Evolutionary conservation across 2,329 filamentous ascomycete genomes (phyloP), one percentile per base, ranked within the genome.

Genomic region (Fusarium nematophilum): DNA sequence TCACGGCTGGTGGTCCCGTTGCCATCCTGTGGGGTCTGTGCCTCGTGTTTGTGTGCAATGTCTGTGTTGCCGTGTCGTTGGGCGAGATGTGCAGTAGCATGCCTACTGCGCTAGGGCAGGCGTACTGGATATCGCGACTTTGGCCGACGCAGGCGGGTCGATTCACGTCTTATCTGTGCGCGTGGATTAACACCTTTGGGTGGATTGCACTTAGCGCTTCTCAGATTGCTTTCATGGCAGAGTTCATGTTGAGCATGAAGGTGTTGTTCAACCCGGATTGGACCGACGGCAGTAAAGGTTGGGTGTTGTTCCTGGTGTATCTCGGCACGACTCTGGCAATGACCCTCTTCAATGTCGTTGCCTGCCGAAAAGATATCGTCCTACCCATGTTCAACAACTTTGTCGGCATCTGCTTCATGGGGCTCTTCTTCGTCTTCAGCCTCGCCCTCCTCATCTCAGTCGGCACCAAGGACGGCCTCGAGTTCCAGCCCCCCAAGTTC

Each of bases 91-190:
- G 78, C 65, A 85, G 82, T 59, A 80, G 78, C 59, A 86, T 86
- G 83, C 85, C 85, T 4, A 86, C 84, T 0, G 84, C 84, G 0
- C 73, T 86, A 3, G 85, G 85, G 0, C 85, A 87, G 71, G 84
- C 83, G 0, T 86, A 83, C 68, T 87, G 84, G 83, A 72, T 75
- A 49, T 72, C 73, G 21, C 70, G 70, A 2, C 66, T 76, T 25
- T 75, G 70, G 66, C 65, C 44, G 72, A 78, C 75, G 40, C 70
- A 53, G 64, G 66, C 11, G 1, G 84, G 83, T 2, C 77, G 83
- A 2, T 83, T 85, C 56, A 65, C 71, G 4, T 83, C 81, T 1
- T 86, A 86, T 64, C 77, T 86, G 71, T 84, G 82, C 59, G 84
- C 83, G 3, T 86, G 83, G 82, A 83, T 86, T 65, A 86, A 86